Conservation (phyloP, 1,139 yeast species). For the Taphrina wiesneri region DNA sequence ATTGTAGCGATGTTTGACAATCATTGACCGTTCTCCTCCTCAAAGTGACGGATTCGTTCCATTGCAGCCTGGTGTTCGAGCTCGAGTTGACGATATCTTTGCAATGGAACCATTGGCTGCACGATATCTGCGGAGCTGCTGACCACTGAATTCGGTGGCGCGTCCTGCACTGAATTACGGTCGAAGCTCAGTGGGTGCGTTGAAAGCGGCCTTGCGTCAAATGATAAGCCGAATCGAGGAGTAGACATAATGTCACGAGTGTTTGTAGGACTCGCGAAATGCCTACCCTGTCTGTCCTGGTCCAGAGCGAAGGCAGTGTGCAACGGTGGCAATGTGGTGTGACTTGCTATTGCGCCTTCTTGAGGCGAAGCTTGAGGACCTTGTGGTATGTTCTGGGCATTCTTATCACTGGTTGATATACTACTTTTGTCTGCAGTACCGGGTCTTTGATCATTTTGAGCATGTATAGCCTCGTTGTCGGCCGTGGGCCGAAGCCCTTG, state of each 20-base stretch:
- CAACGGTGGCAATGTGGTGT: constrained; percentile 11
- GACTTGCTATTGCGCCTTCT: background rate
- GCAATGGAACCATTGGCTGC: constrained; percentile 9
- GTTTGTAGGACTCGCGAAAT: background rate
- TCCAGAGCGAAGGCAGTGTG: constrained; percentile 4
- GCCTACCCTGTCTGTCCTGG: background rate
- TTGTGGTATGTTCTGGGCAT: background rate
- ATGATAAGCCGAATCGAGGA: constrained; percentile 1
- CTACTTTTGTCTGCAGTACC: background rate
- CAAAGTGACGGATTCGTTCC: constrained; percentile 13
- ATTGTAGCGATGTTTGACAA: too few relatives aligned
- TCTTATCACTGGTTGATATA: background rate
- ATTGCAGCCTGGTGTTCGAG: constrained; percentile 13
- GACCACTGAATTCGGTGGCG: background rate
- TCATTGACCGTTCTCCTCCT: background rate
- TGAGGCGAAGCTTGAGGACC: background rate
- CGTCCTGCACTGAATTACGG: background rate
- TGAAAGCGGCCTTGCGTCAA: constrained; percentile 2
- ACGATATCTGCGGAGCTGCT: background rate
- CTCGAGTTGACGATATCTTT: constrained; percentile 12
- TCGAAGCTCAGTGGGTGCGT: constrained; percentile 20
- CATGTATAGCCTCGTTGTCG: background rate
- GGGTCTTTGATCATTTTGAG: background rate
- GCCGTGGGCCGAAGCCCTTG: background rate
- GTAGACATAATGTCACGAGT: background rate